Evolutionary conservation across 768 basidiomycete species (phyloP).

Genomic region (Calocera viscosa): DNA sequence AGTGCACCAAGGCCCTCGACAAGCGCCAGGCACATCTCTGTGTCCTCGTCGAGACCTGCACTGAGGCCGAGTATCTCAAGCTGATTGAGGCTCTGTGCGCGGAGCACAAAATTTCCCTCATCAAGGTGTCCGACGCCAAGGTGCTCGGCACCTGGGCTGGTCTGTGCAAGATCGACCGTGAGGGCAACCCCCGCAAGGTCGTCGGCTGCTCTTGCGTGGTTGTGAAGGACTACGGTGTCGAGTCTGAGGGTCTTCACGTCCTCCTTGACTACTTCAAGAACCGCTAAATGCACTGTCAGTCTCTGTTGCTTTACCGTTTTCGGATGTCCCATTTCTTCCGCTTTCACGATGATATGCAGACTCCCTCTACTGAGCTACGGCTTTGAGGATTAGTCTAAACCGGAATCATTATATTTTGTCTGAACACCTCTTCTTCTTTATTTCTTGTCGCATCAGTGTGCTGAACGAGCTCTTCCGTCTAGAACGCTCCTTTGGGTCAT

Average conservation of each 20-base stretch:
- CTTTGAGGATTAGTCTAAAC: conserved; percentile 64
- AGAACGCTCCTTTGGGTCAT: background rate
- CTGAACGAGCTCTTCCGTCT: background rate
- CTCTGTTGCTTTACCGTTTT: conserved; percentile 14
- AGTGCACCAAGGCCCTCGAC: conserved; percentile 96
- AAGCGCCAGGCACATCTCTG: conserved; percentile 97
- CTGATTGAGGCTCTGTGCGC: conserved; percentile 99
- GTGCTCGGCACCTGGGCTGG: conserved; percentile 97
- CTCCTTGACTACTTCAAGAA: conserved; percentile 94
- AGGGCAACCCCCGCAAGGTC: conserved; percentile 95
- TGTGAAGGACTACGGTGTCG: conserved; percentile 93
- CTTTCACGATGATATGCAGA: conserved; percentile 67
- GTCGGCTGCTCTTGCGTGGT: conserved; percentile 90
- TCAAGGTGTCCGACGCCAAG: conserved; percentile 98
- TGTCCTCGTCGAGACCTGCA: conserved; percentile 98
- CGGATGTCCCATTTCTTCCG: conserved; percentile 10
- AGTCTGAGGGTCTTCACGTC: conserved; percentile 90
- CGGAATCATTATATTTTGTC: conserved; percentile 77
- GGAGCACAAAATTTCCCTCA: conserved; percentile 98
- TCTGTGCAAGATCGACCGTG: conserved; percentile 98
- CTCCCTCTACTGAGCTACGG: conserved; percentile 75
- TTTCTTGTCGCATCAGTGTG: background rate
- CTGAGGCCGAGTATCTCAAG: conserved; percentile 99
- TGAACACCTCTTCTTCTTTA: conserved; percentile 32
- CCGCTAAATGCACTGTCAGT: conserved; percentile 40